These are phyloP conservation scores for Asterophora parasitica DNA, from an alignment of 768 basidiomycete species.

Conservation along the genomic window DNA sequence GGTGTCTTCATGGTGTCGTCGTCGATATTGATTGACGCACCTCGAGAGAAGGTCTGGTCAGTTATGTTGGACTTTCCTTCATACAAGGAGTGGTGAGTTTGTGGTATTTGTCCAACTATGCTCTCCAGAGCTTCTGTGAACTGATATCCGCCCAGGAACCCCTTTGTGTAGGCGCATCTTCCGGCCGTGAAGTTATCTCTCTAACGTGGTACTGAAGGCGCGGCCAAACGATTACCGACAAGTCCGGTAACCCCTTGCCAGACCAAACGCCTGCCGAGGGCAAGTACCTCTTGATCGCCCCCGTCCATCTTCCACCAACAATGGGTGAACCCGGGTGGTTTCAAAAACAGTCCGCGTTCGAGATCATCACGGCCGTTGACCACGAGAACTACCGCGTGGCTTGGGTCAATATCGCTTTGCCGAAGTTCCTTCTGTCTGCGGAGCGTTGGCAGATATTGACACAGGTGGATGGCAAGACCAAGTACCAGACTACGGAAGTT, in stretches of 20 bases:
- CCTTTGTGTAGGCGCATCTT: conserved; percentile 49
- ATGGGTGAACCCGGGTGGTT: conserved; percentile 38
- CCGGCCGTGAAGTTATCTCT: neutral
- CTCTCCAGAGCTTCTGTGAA: neutral
- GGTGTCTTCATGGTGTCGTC: conserved; percentile 46
- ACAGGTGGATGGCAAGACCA: conserved; percentile 46
- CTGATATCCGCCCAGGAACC: conserved; percentile 42
- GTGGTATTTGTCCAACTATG: neutral
- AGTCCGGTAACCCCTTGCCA: conserved; percentile 32
- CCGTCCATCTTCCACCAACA: conserved; percentile 59
- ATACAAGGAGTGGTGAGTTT: conserved; percentile 54
- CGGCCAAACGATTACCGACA: conserved; percentile 39
- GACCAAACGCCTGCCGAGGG: conserved; percentile 50
- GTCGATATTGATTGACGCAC: conserved; percentile 55
- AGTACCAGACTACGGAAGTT: conserved; percentile 61
- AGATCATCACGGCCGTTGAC: conserved; percentile 47
- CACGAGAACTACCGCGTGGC: conserved; percentile 49
- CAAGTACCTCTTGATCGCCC: conserved; percentile 38
- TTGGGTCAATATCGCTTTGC: conserved; percentile 43
- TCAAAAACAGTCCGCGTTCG: conserved; percentile 36
- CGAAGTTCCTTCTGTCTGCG: conserved; percentile 43
- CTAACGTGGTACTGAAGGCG: conserved; percentile 32
- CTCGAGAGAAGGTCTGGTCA: conserved; percentile 56
- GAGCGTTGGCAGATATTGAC: conserved; percentile 65
- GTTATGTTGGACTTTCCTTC: conserved; percentile 55